Percentiles rank a stretch among this genome's conserved stretches.
Conservation (phyloP, 495 filamentous ascomycete genomes). For the Penicillium salamii region DNA sequence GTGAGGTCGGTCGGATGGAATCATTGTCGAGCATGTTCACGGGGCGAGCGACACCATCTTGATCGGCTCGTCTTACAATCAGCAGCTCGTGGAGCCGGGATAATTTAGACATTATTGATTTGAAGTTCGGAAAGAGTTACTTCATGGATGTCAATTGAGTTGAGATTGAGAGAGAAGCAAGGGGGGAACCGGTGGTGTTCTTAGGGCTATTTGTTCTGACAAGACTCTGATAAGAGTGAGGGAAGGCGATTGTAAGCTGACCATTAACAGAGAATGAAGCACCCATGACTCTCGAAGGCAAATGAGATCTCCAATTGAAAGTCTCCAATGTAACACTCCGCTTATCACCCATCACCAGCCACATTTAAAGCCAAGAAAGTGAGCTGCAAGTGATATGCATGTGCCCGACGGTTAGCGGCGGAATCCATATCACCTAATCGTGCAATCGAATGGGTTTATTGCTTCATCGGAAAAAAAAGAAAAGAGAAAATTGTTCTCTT, state of each 20-base stretch:
- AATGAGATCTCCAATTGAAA: not conserved
- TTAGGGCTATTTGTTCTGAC: not conserved
- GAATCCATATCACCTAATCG: not conserved
- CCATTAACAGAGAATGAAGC: not conserved
- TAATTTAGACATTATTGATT: slow-evolving; percentile 11
- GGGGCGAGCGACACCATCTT: slow-evolving; percentile 15
- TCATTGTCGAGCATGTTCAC: slow-evolving; percentile 33
- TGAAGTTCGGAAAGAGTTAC: not conserved
- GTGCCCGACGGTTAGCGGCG: slow-evolving; percentile 5
- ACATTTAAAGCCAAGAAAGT: slow-evolving; percentile 1
- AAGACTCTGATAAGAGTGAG: not conserved
- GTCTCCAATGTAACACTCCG: not conserved
- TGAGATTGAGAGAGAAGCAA: not conserved
- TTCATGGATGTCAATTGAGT: not conserved
- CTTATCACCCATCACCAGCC: not conserved
- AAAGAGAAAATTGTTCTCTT: not conserved
- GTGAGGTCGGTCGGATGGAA: slow-evolving; percentile 34
- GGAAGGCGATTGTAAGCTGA: not conserved
- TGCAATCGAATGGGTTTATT: no score
- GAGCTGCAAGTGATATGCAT: not conserved
- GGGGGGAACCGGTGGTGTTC: no score
- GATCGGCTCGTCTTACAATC: slow-evolving; percentile 21
- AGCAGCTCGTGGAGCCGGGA: slow-evolving; percentile 15
- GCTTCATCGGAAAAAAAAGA: no score
- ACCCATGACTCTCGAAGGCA: not conserved